phyloP scores from a whole-genome alignment of 2,329 filamentous ascomycete species.

The Periconia digitata region DNA sequence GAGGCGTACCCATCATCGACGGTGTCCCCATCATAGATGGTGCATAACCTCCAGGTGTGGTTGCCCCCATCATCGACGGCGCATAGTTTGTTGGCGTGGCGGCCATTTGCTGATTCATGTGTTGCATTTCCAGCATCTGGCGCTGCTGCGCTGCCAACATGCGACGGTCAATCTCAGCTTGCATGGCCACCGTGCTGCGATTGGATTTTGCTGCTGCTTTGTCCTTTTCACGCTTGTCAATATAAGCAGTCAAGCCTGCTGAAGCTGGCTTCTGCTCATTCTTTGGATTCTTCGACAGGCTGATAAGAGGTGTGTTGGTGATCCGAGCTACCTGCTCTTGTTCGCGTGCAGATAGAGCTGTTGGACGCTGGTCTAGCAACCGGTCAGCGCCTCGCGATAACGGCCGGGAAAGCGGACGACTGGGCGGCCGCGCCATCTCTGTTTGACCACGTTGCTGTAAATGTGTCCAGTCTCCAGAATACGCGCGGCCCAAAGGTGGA shows the following conservation, averaged over 20 bases:
- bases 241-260: slow-evolving; percentile 71
- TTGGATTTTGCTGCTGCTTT: slow-evolving; percentile 48
- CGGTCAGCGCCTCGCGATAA: slow-evolving; percentile 60
- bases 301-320: slow-evolving; percentile 76
- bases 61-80: slow-evolving; percentile 22
- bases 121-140: slow-evolving; percentile 33
- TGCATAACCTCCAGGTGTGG: slow-evolving; percentile 6
- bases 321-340: slow-evolving; percentile 85
- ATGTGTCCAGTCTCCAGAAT: slow-evolving; percentile 50
- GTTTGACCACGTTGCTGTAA: slow-evolving; percentile 33
- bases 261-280: slow-evolving; percentile 44
- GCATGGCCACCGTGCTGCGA: slow-evolving; percentile 34
- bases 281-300: slow-evolving; percentile 58
- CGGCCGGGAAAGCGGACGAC: slow-evolving; percentile 58
- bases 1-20: slow-evolving; percentile 26
- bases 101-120: slow-evolving; percentile 26
- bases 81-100: slow-evolving; percentile 8
- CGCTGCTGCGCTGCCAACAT: slow-evolving; percentile 34
- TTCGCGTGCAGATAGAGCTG: slow-evolving; percentile 77
- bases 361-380: slow-evolving; percentile 56
- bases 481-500: slow-evolving; percentile 46
- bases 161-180: slow-evolving; percentile 39
- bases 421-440: slow-evolving; percentile 27
- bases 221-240: slow-evolving; percentile 78
- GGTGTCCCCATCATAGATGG: slow-evolving; percentile 21